Conservation (phyloP, 768 basidiomycete species). For the Phlebiopsis gigantea region DNA sequence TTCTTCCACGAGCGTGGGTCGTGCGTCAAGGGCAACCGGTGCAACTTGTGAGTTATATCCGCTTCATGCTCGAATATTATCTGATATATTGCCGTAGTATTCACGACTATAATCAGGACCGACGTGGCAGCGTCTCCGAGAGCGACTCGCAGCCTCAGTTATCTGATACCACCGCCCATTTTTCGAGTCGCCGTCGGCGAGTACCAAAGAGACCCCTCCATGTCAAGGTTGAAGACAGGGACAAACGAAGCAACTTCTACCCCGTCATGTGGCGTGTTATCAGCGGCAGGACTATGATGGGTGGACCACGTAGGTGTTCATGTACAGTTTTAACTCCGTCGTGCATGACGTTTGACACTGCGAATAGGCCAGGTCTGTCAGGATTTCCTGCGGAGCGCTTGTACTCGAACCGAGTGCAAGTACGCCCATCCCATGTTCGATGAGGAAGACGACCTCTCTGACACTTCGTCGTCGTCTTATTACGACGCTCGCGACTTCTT, state of each 20-base stretch:
- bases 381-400: slow-evolving; percentile 22
- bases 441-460: not conserved
- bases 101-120: not conserved
- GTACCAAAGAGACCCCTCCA: not conserved
- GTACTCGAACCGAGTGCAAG: slow-evolving; percentile 21
- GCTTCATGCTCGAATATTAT: not conserved
- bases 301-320: slow-evolving; percentile 27
- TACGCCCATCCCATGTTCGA: slow-evolving; percentile 17
- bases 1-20: slow-evolving; percentile 2
- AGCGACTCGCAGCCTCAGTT: not conserved
- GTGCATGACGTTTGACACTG: not conserved
- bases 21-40: slow-evolving; percentile 13
- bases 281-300: slow-evolving; percentile 72
- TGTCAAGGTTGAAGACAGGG: slow-evolving; percentile 30
- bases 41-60: slow-evolving; percentile 12
- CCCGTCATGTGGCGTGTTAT: slow-evolving; percentile 75
- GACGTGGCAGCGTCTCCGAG: not conserved
- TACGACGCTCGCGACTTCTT: not conserved
- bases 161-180: not conserved
- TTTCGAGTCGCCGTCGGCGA: not conserved
- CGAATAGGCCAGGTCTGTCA: slow-evolving; percentile 23
- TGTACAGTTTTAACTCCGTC: not conserved
- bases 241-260: slow-evolving; percentile 37
- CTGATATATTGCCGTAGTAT: not conserved
- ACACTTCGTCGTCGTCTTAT: not conserved